phyloP scores from a whole-genome alignment of 495 filamentous ascomycete species.

The Hypoxylon intermedium region DNA sequence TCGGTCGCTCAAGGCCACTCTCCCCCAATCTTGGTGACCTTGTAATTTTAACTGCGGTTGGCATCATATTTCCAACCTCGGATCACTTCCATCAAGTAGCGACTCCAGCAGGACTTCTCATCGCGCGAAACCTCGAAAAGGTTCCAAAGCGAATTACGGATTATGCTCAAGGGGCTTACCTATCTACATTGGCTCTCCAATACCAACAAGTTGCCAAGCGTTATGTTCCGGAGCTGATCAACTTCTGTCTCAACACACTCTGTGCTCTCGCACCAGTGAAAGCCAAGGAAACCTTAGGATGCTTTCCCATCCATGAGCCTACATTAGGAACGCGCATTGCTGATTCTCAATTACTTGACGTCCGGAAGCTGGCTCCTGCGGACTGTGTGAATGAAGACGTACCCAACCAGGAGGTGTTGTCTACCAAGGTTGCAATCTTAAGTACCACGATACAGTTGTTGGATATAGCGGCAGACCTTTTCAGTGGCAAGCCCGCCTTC shows the following conservation, averaged over 20 bases:
- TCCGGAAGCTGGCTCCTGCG: slow-evolving; percentile 55
- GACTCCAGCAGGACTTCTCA: slow-evolving; percentile 83
- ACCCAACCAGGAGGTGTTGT: slow-evolving; percentile 44
- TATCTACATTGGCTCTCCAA: slow-evolving; percentile 75
- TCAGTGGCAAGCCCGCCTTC: slow-evolving; percentile 72
- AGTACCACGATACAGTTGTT: slow-evolving; percentile 64
- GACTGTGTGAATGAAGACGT: slow-evolving; percentile 57
- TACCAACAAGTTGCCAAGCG: slow-evolving; percentile 83
- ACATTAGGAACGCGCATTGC: slow-evolving; percentile 60
- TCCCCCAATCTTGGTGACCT: slow-evolving; percentile 76
- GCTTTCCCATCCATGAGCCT: slow-evolving; percentile 69
- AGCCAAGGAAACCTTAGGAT: slow-evolving; percentile 51
- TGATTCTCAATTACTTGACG: slow-evolving; percentile 38
- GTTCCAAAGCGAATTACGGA: slow-evolving; percentile 67
- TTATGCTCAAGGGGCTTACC: slow-evolving; percentile 76
- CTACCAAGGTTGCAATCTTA: slow-evolving; percentile 65
- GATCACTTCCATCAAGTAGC: slow-evolving; percentile 95
- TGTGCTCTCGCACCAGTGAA: slow-evolving; percentile 67
- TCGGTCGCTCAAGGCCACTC: slow-evolving; percentile 66
- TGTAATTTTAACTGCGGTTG: slow-evolving; percentile 79
- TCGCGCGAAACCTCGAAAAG: slow-evolving; percentile 83
- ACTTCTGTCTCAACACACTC: slow-evolving; percentile 80
- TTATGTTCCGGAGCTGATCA: slow-evolving; percentile 86
- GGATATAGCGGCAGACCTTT: slow-evolving; percentile 65
- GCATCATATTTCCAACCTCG: slow-evolving; percentile 87